A percentile compares a stretch with the other conserved stretches of the same genome.
These are phyloP conservation scores for Piromyces sp. DNA, from an alignment of 192 early-diverging fungal species.

Conservation along the genomic window DNA sequence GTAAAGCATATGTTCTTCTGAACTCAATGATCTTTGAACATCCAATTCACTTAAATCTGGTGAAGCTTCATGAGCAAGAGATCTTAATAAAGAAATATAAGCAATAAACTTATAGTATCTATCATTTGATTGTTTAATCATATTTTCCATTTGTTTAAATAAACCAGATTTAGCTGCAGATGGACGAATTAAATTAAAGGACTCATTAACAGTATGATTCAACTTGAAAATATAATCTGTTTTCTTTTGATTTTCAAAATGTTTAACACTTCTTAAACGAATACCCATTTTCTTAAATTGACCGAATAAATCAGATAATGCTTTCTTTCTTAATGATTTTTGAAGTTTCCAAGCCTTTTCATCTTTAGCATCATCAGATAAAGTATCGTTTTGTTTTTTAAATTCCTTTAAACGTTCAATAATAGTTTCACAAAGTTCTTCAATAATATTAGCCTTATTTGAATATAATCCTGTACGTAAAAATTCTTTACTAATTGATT, in stretches of 20 bases:
- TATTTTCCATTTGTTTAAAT: neutral
- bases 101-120: neutral
- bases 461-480: neutral
- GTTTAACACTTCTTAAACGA: neutral
- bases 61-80: neutral
- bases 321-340: constrained; percentile 54
- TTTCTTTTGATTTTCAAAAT: neutral
- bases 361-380: constrained; percentile 6
- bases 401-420: constrained; percentile 18
- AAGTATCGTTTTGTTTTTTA: constrained; percentile 10
- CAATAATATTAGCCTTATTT: constrained; percentile 4
- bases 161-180: neutral
- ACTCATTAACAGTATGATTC: neutral
- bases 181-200: neutral
- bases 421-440: constrained; percentile 15
- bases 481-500: neutral
- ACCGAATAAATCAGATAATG: constrained; percentile 59
- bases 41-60: neutral
- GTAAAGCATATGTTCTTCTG: neutral
- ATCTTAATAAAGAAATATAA: neutral
- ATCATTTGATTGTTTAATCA: neutral
- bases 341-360: constrained; percentile 25
- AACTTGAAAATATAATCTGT: neutral
- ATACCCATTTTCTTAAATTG: constrained; percentile 49
- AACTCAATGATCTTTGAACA: neutral